Evolutionary conservation across 2,329 filamentous ascomycete genomes (phyloP).

Genomic region (Periconia digitata): DNA sequence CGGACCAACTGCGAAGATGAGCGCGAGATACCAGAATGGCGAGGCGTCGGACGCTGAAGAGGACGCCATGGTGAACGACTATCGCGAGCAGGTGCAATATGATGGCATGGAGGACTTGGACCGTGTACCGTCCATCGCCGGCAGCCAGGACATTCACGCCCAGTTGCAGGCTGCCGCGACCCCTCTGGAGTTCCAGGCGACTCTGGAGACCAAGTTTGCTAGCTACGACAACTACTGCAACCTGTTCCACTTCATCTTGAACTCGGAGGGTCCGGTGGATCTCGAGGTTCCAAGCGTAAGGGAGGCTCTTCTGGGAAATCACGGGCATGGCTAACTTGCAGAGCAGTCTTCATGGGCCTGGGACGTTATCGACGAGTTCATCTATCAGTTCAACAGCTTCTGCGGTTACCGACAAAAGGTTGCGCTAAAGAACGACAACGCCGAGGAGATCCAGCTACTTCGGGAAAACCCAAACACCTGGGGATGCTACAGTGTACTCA

Average conservation of each 20-base stretch:
- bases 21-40: conserved; percentile 44
- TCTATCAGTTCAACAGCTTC: conserved; percentile 99
- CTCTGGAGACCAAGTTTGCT: conserved; percentile 94
- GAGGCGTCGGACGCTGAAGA: conserved; percentile 90
- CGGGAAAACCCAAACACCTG: conserved; percentile 98
- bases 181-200: conserved; percentile 92
- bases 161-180: conserved; percentile 89
- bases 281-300: conserved; percentile 93
- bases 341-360: conserved; percentile 96
- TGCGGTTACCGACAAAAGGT: conserved; percentile 94
- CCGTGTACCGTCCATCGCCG: conserved; percentile 61
- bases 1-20: conserved; percentile 18
- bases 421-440: conserved; percentile 78
- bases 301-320: conserved; percentile 23
- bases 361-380: conserved; percentile 99
- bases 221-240: conserved; percentile 99
- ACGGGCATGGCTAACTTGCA: conserved; percentile 14
- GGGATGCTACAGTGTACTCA: conserved; percentile 99
- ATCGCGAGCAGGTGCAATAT: conserved; percentile 91
- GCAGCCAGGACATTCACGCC: conserved; percentile 89
- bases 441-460: conserved; percentile 88
- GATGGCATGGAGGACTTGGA: conserved; percentile 84
- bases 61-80: conserved; percentile 93
- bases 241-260: conserved; percentile 98
- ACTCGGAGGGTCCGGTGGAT: conserved; percentile 98